Evolutionary conservation across 2,329 filamentous ascomycete species (phyloP).

Genomic region (Sporothrix brunneoviolacea): DNA sequence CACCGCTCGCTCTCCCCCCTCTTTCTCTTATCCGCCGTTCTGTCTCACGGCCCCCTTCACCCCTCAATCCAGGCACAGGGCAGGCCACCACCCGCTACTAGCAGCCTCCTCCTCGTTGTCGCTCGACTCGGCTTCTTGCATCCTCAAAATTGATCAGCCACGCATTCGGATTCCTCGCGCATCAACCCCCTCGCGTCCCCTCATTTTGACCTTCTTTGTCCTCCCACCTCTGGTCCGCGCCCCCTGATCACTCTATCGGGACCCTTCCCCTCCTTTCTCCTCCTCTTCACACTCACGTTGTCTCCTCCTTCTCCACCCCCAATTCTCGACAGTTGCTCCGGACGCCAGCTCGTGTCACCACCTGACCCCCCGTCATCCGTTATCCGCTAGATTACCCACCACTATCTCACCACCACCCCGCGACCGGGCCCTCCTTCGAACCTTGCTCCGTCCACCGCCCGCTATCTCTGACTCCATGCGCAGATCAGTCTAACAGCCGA

Average conservation of each 20-base stretch:
- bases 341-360: constrained; percentile 4
- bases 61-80: constrained; percentile 7
- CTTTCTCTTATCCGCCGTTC: background rate
- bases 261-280: too few species aligned
- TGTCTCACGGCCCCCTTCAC: constrained; percentile 3
- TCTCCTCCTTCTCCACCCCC: constrained; percentile 1
- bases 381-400: constrained; percentile 8
- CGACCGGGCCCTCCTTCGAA: background rate
- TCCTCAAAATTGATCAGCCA: background rate
- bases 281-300: too few species aligned
- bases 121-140: background rate
- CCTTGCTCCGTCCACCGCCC: background rate
- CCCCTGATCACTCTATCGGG: too few species aligned
- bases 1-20: background rate
- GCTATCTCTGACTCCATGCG: background rate
- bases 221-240: background rate
- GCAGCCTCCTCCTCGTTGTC: background rate
- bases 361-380: constrained; percentile 7
- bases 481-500: constrained; percentile 5
- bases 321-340: constrained; percentile 1
- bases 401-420: constrained; percentile 1
- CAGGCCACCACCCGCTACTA: background rate
- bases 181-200: background rate
- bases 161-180: background rate
- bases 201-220: background rate